Conservation (phyloP, 129 eudicot species). For the Arctium minus region DNA sequence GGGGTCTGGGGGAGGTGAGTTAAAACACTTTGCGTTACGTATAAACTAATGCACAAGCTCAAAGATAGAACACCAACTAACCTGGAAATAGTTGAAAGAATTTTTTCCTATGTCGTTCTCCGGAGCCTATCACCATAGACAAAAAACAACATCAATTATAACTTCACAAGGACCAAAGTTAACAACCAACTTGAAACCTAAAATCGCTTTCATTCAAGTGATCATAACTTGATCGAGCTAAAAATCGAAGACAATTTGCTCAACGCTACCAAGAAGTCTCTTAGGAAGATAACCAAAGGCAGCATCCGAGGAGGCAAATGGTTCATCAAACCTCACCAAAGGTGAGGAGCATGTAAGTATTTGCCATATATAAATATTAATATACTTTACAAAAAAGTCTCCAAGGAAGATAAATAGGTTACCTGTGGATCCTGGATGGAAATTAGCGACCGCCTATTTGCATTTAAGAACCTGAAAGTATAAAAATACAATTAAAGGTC, state of each 20-base stretch:
- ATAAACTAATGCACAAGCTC: not conserved
- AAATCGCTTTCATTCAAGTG: not conserved
- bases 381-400: no score
- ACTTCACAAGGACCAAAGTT: not conserved
- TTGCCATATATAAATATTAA: no score
- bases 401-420: not conserved
- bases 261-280: not conserved
- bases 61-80: conserved; percentile 13
- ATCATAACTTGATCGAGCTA: not conserved
- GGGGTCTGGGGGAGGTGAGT: no score
- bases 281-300: no score
- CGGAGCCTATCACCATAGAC: conserved; percentile 56
- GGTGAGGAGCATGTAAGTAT: no score
- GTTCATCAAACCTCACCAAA: no score
- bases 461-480: conserved; percentile 43
- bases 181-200: conserved; percentile 2
- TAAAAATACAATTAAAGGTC: not conserved
- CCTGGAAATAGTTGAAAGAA: conserved; percentile 93
- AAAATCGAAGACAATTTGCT: not conserved
- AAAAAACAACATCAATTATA: not conserved
- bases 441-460: conserved; percentile 48
- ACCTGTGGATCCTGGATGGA: conserved; percentile 99
- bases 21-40: not conserved
- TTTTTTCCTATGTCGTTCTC: conserved; percentile 93
- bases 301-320: no score